These are phyloP conservation scores for Daedalea quercina DNA, from an alignment of 768 basidiomycete species.

Conservation along the genomic window DNA sequence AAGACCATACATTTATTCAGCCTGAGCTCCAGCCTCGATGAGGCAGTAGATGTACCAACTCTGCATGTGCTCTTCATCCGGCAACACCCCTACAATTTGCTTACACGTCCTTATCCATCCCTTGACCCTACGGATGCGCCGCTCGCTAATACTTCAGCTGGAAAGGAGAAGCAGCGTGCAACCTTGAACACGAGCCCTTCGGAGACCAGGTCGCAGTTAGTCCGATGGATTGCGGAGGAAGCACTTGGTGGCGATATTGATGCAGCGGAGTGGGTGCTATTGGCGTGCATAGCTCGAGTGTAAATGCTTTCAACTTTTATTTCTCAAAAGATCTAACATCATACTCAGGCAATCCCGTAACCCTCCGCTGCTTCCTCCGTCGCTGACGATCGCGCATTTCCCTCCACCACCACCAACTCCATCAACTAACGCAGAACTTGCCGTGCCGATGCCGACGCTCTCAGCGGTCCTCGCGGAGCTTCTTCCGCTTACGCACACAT, in stretches of 20 bases:
- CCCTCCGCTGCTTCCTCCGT: slow-evolving; percentile 60
- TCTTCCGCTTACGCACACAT: slow-evolving; percentile 45
- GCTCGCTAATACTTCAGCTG: slow-evolving; percentile 3
- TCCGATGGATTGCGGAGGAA: slow-evolving; percentile 69
- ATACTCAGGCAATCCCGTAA: slow-evolving; percentile 55
- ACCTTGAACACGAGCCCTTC: slow-evolving; percentile 5
- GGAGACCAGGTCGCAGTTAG: slow-evolving; percentile 45
- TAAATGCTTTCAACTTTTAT: slow-evolving; percentile 28
- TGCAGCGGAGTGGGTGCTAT: slow-evolving; percentile 71
- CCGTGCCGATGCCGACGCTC: slow-evolving; percentile 35
- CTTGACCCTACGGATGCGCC: slow-evolving; percentile 1
- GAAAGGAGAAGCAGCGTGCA: neutral
- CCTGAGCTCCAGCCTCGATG: slow-evolving; percentile 27
- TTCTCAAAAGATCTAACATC: neutral
- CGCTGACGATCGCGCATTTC: slow-evolving; percentile 57
- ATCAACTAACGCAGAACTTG: slow-evolving; percentile 6
- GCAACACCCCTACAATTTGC: slow-evolving; percentile 32
- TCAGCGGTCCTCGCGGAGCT: slow-evolving; percentile 48
- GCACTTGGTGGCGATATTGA: slow-evolving; percentile 60
- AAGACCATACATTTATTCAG: slow-evolving; percentile 18
- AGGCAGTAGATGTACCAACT: slow-evolving; percentile 44
- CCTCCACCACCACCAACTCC: slow-evolving; percentile 34
- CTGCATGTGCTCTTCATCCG: slow-evolving; percentile 60
- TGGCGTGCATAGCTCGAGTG: slow-evolving; percentile 56
- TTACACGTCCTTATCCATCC: slow-evolving; percentile 34